Evolutionary conservation across 768 basidiomycete species (phyloP), one percentile per base, ranked within the genome.

Genomic region (Xerocomus spinulosus): DNA sequence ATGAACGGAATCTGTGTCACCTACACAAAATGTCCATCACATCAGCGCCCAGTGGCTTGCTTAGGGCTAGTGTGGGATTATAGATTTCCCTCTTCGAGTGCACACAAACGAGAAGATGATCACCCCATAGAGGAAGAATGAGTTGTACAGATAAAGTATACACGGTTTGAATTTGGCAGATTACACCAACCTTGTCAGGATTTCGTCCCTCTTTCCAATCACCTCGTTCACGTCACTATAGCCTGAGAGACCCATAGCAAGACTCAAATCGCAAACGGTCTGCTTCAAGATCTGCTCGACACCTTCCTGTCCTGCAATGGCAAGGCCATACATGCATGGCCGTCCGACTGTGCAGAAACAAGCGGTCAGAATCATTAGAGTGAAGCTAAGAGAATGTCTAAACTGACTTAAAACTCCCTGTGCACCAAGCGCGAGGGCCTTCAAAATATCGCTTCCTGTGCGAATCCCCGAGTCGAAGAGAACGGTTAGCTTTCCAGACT

Each of bases 401-500:
- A 21, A 65, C 71, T 39, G 43, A 76, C 68, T 59, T 10, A 79
- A 59, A 4, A 82, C 74, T 8, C 64, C 77, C 46, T 81, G 72
- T 1, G 80, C 80, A 6, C 81, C 80, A 9, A 82, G 62, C 0
- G 80, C 80, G 14, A 81, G 64, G 1, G 81, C 81, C 53, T 77
- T 75, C 46, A 78, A 67, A 21, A 81, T 62, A 42, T 82, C 81
- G 21, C 74, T 70, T 6, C 76, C 81, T 3, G 71, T 72, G 33
- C 81, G 69, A 36, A 82, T 74, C 5, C 82, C 80, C 36, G 70
- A 77, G 59, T 85, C 83, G 56, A 86, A 89, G 3, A 93, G 67
- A 29, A 92, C 67, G 0, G 83, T 82, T 32, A 90, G 64, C 48
- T 77, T 78, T 1, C 84, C 84, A 13, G 72, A 63, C 5, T 61